These are phyloP conservation scores for Fusarium algeriense DNA, from an alignment of 2,329 filamentous ascomycete species.

Conservation along the genomic window DNA sequence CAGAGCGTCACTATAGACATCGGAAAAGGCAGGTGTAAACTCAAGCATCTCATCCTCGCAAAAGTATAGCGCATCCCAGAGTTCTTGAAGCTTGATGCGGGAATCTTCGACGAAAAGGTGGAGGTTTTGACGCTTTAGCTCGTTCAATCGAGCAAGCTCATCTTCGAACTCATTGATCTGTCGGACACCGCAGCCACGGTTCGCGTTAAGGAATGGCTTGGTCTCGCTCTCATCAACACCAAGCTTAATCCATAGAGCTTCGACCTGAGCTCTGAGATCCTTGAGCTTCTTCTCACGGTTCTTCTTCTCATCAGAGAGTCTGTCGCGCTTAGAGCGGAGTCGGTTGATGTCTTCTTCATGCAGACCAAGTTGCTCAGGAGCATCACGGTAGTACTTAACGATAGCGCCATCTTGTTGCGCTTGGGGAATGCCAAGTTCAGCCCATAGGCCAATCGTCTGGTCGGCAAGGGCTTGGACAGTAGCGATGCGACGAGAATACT, in stretches of 20 bases:
- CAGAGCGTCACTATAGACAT: constrained; percentile 95
- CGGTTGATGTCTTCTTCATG: constrained; percentile 86
- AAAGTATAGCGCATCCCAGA: constrained; percentile 95
- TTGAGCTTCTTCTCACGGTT: constrained; percentile 80
- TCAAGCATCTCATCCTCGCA: constrained; percentile 99
- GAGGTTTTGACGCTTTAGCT: constrained; percentile 94
- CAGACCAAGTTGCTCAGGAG: constrained; percentile 92
- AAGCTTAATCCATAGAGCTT: constrained; percentile 88
- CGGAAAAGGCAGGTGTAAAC: constrained; percentile 95
- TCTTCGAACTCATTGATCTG: constrained; percentile 97
- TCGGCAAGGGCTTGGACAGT: constrained; percentile 81
- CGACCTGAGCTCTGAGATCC: constrained; percentile 82
- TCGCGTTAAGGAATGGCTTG: constrained; percentile 85
- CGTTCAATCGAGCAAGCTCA: constrained; percentile 85
- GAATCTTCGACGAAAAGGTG: constrained; percentile 97
- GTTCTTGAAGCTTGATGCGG: constrained; percentile 87
- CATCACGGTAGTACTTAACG: constrained; percentile 88
- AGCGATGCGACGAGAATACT: constrained; percentile 86
- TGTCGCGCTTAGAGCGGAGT: constrained; percentile 81
- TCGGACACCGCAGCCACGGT: constrained; percentile 89
- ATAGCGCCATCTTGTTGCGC: constrained; percentile 90
- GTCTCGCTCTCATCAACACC: constrained; percentile 85
- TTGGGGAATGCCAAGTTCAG: constrained; percentile 92
- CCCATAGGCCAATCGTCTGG: constrained; percentile 94
- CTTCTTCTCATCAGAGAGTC: constrained; percentile 89